phyloP scores from a whole-genome alignment of 179 eudicot species.

The Actinidia polygama region DNA sequence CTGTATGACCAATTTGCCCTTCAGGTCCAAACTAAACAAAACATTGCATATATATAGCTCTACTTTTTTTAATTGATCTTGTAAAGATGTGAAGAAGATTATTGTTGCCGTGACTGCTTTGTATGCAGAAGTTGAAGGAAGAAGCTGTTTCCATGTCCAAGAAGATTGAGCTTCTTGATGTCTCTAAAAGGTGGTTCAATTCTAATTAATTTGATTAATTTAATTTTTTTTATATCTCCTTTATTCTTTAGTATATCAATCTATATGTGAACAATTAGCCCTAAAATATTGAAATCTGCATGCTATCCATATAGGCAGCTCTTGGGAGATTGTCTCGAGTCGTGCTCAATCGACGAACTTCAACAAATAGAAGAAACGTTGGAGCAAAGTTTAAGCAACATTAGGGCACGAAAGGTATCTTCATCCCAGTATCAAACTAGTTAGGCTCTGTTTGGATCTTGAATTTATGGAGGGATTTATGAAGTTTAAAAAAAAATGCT shows the following conservation, averaged over 20 bases:
- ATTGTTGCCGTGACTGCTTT: background rate
- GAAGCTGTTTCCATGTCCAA: constrained; percentile 45
- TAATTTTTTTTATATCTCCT: too few species aligned
- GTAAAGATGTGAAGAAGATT: too few species aligned
- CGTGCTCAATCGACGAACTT: constrained; percentile 54
- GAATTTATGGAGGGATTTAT: too few species aligned
- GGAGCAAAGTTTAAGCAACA: constrained; percentile 51
- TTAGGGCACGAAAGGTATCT: constrained; percentile 64
- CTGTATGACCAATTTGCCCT: too few species aligned
- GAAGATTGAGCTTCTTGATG: constrained; percentile 58
- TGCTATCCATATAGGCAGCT: constrained; percentile 42
- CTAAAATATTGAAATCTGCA: background rate
- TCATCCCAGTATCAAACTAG: background rate
- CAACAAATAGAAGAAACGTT: constrained; percentile 57
- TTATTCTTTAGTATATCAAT: background rate
- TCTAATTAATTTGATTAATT: background rate
- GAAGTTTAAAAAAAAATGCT: too few species aligned
- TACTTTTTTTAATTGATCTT: background rate
- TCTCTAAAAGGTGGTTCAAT: constrained; percentile 59
- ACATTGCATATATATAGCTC: background rate
- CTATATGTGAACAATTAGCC: background rate
- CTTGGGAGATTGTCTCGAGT: constrained; percentile 55
- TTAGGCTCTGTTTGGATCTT: background rate
- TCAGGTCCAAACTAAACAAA: background rate
- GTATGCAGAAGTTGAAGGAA: constrained; percentile 46